These are phyloP conservation scores for Groenewaldozyma auringiensis DNA, from an alignment of 1,139 yeast genomes.

Conservation along the genomic window DNA sequence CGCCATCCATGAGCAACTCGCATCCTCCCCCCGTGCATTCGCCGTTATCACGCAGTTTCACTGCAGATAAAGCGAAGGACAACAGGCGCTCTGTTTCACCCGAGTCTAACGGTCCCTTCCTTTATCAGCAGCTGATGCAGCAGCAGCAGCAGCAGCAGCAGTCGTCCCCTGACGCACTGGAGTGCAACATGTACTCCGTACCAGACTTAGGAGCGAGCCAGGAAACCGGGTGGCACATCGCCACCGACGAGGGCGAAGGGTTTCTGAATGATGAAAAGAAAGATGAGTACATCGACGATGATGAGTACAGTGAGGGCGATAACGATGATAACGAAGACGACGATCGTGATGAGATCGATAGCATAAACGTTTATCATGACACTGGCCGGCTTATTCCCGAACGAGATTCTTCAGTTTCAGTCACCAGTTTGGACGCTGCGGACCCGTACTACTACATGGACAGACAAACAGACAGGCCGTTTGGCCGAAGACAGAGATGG, in stretches of 20 bases:
- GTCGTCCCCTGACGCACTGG: too few species aligned
- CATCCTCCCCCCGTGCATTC: neutral
- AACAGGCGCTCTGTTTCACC: neutral
- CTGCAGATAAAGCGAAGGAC: neutral
- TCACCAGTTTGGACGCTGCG: neutral
- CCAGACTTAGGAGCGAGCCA: too few species aligned
- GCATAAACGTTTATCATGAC: too few species aligned
- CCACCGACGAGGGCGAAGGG: too few species aligned
- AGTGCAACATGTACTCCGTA: too few species aligned
- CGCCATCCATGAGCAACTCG: neutral
- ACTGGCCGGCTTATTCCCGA: neutral
- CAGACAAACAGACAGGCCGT: neutral
- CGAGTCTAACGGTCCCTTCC: too few species aligned
- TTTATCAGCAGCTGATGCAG: too few species aligned
- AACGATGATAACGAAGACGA: neutral
- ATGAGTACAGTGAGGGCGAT: neutral
- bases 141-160: too few species aligned
- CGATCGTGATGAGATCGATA: neutral
- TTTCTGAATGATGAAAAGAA: too few species aligned
- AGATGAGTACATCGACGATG: neutral
- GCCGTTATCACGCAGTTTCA: neutral
- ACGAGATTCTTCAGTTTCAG: neutral
- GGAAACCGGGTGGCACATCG: too few species aligned
- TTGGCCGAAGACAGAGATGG: neutral
- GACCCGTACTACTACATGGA: neutral